Evolutionary conservation across 345 rosid genomes (phyloP).

Genomic region (Euphorbia lathyris): DNA sequence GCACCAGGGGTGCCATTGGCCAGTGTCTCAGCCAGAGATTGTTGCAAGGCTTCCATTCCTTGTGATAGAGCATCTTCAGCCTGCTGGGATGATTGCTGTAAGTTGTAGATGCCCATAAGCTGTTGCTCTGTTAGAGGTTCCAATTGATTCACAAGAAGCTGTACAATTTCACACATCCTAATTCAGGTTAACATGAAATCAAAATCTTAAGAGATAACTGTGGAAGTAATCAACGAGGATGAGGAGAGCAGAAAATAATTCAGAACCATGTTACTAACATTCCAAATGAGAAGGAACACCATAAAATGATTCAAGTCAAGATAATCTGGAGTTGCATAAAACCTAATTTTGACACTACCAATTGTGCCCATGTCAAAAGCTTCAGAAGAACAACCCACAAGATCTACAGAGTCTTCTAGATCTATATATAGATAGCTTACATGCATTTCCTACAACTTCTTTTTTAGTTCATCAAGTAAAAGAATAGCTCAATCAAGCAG

Average conservation of each 20-base stretch:
- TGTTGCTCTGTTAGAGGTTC: constrained; percentile 94
- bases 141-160: constrained; percentile 81
- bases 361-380: neutral
- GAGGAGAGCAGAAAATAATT: neutral
- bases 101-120: constrained; percentile 52
- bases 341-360: neutral
- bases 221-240: neutral
- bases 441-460: neutral
- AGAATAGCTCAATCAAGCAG: neutral
- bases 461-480: neutral
- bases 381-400: too few species aligned
- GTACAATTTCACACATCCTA: constrained; percentile 24
- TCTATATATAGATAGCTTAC: neutral
- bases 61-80: constrained; percentile 93
- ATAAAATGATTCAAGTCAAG: neutral
- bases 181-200: neutral
- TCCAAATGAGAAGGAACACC: neutral
- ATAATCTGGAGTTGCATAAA: neutral
- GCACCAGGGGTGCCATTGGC: constrained; percentile 70
- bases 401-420: neutral
- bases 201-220: neutral
- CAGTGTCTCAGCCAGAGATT: constrained; percentile 80
- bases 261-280: too few species aligned
- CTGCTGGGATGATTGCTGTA: constrained; percentile 90
- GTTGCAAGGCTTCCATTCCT: constrained; percentile 47